Base-by-base conservation (phyloP, 805 yeast species). In the Pichia californica region DNA sequence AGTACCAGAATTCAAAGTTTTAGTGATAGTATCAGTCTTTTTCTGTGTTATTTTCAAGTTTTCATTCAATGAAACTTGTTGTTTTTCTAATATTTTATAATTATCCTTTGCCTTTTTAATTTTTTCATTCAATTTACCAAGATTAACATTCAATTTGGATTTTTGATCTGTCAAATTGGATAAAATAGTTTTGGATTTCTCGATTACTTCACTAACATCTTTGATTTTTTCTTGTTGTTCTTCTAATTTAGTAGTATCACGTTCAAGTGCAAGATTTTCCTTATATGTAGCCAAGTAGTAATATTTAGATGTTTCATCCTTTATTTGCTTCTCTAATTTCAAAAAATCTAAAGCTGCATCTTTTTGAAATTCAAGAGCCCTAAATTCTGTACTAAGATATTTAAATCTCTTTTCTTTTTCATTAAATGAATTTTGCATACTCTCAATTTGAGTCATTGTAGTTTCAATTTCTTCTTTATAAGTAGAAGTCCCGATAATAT, bases 401-500 rank as follows among this genome's bases (percentile, higher is more conserved):
- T 79, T 81, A 53, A 85, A 83, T 47, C 96, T 73, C 46, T 74
- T 77, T 50, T 85, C 86, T 57, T 88, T 89, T 56, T 87, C 95
- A 30, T 77, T 65, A 57, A 95, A 88, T 7, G 78, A 69, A 35
- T 85, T 94, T 57, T 88, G 88, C 49, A 88, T 62, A n/a, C 71
- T 76, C 25, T 87, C 96, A 13, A 86, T 76, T 49, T 77, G 70
- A 2, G 64, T 58, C 38, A 76, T 65, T 21, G 79, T 70, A 23
- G 74, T 73, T 55, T 86, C 96, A 46, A 93, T 89, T 32, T 78
- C 64, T 21, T 71, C 69, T 60, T 93, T 89, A 59, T 89, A 94
- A 38, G 74, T 71, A 1, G 96, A 72, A 0, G 99, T 94, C 4
- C 99, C 99, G 43, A 94, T 93, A 38, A 93, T 91, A 67, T 94